Base-by-base conservation (phyloP, 331 rosid genomes). In the Pyracantha coccinea region DNA sequence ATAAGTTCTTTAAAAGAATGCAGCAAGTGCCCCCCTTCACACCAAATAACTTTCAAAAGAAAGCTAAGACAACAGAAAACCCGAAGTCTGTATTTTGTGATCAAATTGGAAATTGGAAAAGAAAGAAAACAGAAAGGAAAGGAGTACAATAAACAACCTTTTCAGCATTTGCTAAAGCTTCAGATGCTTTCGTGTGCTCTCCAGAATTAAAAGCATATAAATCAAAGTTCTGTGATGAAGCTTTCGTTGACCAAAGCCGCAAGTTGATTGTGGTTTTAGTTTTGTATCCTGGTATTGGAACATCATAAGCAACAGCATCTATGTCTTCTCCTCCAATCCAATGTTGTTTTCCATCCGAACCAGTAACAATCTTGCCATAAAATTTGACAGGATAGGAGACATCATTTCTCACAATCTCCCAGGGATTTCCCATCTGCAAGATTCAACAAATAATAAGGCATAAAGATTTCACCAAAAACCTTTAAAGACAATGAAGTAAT, bases 281-380 rank as follows among this genome's bases (percentile, higher is more conserved):
- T 87, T 90, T 92, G 75, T 86, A 95, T 71, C 99, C 99, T 23
- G 99, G 99, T 79, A 95, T 95, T 38, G 99, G 99, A 83, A 95
- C 97, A 83, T 95, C 99, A 77, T 89, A 85, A 16, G 97, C 99
- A 73, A 90, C 90, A 76, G 93, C 99, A 73, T 66, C 79, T 76
- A 95, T 80, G 75, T 92, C 97, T 84, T 95, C 97, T 81, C 99
- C 97, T 68, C 99, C 99, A 74, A 84, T 80, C 97, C 99, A 95
- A 71, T 95, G 89, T 4, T 23, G 83, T 79, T 78, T 84, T 32
- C 87, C 99, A 85, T 95, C 99, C 66, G 97, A 83, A 33, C 97
- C 99, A 66, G 88, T 63, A 83, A 79, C 85, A 79, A 95, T 86
- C 66, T 90, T 88, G 33, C 97, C 97, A 31, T 75, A 87, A 80